phyloP scores from a whole-genome alignment of 2,329 filamentous ascomycete species.

The Periconia digitata region DNA sequence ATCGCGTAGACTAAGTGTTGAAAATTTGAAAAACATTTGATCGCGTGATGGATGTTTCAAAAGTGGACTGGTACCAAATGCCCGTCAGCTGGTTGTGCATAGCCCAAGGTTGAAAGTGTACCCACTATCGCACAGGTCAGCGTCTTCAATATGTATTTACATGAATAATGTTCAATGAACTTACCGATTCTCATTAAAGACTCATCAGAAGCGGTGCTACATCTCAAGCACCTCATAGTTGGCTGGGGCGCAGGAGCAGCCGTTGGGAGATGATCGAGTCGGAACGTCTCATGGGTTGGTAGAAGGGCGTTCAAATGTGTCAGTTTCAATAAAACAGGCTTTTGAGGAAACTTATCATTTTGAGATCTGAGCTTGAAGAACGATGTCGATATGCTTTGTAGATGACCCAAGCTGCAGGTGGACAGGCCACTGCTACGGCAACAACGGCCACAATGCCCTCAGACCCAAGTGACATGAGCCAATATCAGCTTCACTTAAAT shows the following conservation, averaged over 20 bases:
- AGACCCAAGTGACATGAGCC: conserved; percentile 7
- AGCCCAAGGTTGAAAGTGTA: too few species aligned
- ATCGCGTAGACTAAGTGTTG: too few species aligned
- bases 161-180: too few species aligned
- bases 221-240: neutral
- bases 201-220: neutral
- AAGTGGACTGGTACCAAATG: too few species aligned
- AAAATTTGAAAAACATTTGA: too few species aligned
- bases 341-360: neutral
- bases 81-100: too few species aligned
- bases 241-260: neutral
- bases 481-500: too few species aligned
- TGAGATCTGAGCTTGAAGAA: neutral
- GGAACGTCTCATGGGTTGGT: neutral
- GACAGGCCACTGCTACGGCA: conserved; percentile 7
- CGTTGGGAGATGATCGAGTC: neutral
- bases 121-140: too few species aligned
- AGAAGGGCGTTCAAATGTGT: neutral
- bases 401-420: conserved; percentile 9
- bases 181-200: too few species aligned
- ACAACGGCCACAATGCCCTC: conserved; percentile 13
- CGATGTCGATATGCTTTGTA: conserved; percentile 14
- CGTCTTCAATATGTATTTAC: too few species aligned
- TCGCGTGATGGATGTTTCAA: too few species aligned
- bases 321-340: neutral